Percentiles rank a stretch among this genome's conserved stretches.
Evolutionary conservation across 2,329 filamentous ascomycete species (phyloP).

Genomic region (Apiospora kogelbergensis): DNA sequence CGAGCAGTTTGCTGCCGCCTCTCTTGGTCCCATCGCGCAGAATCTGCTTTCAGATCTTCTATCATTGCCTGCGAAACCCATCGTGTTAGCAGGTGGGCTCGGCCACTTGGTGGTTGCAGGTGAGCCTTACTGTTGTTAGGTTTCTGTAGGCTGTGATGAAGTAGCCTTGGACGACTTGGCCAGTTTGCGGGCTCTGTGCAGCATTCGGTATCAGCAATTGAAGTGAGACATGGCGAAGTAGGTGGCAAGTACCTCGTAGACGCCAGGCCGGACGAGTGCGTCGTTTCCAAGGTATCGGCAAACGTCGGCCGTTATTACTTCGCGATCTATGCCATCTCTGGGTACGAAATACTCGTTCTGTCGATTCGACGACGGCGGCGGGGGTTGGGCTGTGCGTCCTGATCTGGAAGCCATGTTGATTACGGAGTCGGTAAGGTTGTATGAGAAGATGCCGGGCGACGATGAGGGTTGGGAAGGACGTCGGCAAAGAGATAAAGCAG

Average conservation of each 20-base stretch:
- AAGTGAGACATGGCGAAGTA: slow-evolving; percentile 14
- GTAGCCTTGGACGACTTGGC: slow-evolving; percentile 68
- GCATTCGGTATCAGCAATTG: slow-evolving; percentile 16
- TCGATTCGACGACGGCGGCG: slow-evolving; percentile 43
- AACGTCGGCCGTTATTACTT: slow-evolving; percentile 82
- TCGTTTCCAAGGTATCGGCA: slow-evolving; percentile 83
- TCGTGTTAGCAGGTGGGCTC: neutral
- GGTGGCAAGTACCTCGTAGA: slow-evolving; percentile 60
- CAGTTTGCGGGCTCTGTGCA: slow-evolving; percentile 51
- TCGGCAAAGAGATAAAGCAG: slow-evolving; percentile 12
- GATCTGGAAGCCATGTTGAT: slow-evolving; percentile 38
- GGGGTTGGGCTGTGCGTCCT: slow-evolving; percentile 35
- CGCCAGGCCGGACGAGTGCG: slow-evolving; percentile 73
- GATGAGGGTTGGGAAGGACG: slow-evolving; percentile 13
- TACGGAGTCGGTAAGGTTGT: slow-evolving; percentile 13
- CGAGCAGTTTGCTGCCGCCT: slow-evolving; percentile 55
- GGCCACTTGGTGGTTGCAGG: neutral
- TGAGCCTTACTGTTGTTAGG: slow-evolving; percentile 66
- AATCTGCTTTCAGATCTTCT: slow-evolving; percentile 61
- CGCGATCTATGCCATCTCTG: slow-evolving; percentile 77
- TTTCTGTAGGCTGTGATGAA: slow-evolving; percentile 79
- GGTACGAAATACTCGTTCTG: slow-evolving; percentile 81
- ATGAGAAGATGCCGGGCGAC: slow-evolving; percentile 20
- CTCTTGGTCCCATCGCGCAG: slow-evolving; percentile 61
- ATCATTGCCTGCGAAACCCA: slow-evolving; percentile 57